Base-by-base conservation (phyloP, 176 grass and related monocot species). In the Oryza coarctata region DNA sequence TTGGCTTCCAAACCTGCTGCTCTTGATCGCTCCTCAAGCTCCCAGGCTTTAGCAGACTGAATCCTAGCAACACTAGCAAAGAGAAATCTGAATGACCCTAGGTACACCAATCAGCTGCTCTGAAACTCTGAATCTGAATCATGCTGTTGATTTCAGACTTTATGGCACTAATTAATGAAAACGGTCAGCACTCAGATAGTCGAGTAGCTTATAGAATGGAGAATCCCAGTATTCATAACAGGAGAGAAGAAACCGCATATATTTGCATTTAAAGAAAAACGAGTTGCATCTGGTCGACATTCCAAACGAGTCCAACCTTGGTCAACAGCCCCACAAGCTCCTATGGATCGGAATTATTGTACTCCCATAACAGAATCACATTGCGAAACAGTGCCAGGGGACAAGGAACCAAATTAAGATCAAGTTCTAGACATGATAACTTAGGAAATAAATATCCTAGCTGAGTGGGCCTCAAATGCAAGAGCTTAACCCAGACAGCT, bases 261-360 rank as follows among this genome's bases (percentile, higher is more conserved):
- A 20, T 63, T 30, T 49, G 34, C 36, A 33, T 18, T 47, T 66
- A 41, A 71, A 72, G 6, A 72, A 45, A 60, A 73, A 3, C 3
- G 35, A 45, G 29, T 28, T 69, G 36, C 68, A 69, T 63, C 50
- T 82, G n/a, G 55, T 60, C 55, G 7, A 74, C 66, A 25, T 74
- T 78, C 68, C 35, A 32, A 64, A 75, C 30, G 31, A 31, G 79
- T 78, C 73, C 39, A 82, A 60, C 73, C n/a, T 73, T 74, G 68
- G 88, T 90, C 74, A 86, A 90, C 35, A 86, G 7, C 45, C 49
- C 74, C 81, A 84, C 63, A 76, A 81, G 71, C 72, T 64, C 74
- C 68, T 47, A 74, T 57, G 80, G 68, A 10, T 87, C 63, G 11
- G 76, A 71, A 87, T 90, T 90, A 86, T 90, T 90, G 88, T 83